These are phyloP conservation scores for Fusarium fracticaudum DNA, from an alignment of 2,329 filamentous ascomycete genomes.

Conservation along the genomic window DNA sequence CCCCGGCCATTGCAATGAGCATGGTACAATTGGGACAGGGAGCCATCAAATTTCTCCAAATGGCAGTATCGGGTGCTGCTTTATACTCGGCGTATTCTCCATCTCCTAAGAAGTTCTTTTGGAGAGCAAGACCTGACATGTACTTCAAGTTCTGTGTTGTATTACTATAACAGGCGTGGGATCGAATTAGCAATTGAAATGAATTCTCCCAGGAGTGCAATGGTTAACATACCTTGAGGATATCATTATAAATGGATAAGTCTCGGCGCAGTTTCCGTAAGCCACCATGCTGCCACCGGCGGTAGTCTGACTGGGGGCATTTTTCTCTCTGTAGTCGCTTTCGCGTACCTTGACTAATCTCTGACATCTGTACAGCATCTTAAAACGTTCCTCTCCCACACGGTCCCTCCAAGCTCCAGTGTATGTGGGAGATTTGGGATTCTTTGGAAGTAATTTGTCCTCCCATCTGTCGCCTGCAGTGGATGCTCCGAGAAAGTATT, in stretches of 20 bases:
- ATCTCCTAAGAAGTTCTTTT: not conserved
- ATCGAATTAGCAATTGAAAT: not conserved
- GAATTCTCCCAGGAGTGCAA: fast-evolving
- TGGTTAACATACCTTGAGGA: not conserved
- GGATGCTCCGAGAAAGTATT: not conserved
- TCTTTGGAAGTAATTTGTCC: fast-evolving
- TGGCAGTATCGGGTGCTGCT: not conserved
- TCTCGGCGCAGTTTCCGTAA: constrained; percentile 4
- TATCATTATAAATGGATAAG: not conserved
- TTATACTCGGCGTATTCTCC: not conserved
- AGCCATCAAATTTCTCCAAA: not conserved
- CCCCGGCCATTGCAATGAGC: not conserved
- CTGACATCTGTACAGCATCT: not conserved
- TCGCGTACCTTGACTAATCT: not conserved
- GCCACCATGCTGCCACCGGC: not conserved
- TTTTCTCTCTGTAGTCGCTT: not conserved
- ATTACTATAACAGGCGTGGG: not conserved
- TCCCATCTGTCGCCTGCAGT: not conserved
- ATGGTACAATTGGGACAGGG: not conserved
- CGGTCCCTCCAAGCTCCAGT: not conserved
- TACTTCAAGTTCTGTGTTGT: not conserved
- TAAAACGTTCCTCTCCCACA: not conserved
- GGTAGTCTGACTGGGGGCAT: not conserved
- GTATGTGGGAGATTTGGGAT: not conserved
- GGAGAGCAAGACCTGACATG: not conserved